These are phyloP conservation scores for Lasiodiplodia gonubiensis DNA, from an alignment of 2,329 filamentous ascomycete species.

Conservation along the genomic window DNA sequence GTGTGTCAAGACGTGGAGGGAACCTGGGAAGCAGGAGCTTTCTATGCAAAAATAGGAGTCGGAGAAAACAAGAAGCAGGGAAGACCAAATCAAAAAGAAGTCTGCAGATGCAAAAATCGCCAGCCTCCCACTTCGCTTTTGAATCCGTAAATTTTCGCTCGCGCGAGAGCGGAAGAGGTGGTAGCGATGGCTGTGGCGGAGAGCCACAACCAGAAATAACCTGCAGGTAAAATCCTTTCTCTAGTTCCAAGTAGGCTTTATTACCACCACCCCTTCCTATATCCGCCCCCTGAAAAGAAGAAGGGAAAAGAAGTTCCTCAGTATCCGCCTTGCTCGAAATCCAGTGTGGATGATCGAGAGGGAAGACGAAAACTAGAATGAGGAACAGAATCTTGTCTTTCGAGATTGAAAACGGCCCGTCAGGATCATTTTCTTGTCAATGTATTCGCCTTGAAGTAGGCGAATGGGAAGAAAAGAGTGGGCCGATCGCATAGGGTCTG, in stretches of 20 bases:
- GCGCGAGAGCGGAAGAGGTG: neutral
- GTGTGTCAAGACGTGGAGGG: neutral
- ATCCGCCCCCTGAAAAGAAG: neutral
- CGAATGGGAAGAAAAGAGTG: neutral
- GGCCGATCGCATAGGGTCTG: neutral
- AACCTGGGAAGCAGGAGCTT: neutral
- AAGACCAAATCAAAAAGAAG: neutral
- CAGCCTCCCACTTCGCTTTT: conserved; percentile 8
- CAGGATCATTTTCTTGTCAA: neutral
- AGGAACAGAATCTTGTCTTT: neutral
- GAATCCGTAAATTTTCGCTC: neutral
- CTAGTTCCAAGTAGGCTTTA: neutral
- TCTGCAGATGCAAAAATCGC: conserved; percentile 6
- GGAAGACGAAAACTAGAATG: neutral
- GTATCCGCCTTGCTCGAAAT: neutral
- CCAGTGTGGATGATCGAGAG: neutral
- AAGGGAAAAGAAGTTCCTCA: neutral
- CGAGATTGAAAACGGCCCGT: neutral
- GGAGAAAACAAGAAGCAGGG: neutral
- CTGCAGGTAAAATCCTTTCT: neutral
- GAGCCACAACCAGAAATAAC: neutral
- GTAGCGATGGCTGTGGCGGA: neutral
- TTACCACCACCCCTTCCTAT: neutral
- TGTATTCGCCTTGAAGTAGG: neutral
- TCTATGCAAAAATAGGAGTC: neutral